phyloP scores from a whole-genome alignment of 2,329 filamentous ascomycete genomes.

The Colletotrichum paranaense region DNA sequence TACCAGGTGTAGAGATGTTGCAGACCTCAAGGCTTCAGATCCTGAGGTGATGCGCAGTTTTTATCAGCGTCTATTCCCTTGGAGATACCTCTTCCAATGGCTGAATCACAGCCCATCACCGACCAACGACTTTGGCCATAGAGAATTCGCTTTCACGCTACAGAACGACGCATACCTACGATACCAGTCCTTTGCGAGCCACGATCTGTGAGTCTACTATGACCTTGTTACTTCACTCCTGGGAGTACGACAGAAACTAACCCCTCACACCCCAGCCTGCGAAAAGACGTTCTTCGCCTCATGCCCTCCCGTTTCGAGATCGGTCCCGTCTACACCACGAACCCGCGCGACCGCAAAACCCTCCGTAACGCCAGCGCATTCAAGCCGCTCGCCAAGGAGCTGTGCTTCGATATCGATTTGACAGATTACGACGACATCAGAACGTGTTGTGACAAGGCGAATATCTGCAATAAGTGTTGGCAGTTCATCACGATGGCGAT shows the following conservation, averaged over 20 bases:
- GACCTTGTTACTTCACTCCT: background rate
- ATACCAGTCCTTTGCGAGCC: conserved; percentile 78
- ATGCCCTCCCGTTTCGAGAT: conserved; percentile 98
- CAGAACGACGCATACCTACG: conserved; percentile 91
- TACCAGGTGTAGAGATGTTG: conserved; percentile 42
- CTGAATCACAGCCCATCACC: conserved; percentile 92
- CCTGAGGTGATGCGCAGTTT: conserved; percentile 91
- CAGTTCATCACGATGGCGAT: conserved; percentile 98
- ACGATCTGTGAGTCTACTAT: conserved; percentile 58
- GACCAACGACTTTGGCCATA: conserved; percentile 87
- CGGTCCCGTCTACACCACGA: conserved; percentile 94
- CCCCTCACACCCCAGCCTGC: conserved; percentile 65
- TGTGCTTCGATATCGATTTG: conserved; percentile 99
- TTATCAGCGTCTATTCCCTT: conserved; percentile 95
- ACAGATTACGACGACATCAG: conserved; percentile 98
- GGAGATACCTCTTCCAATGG: conserved; percentile 96
- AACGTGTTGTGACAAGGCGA: conserved; percentile 93
- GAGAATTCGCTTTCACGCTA: conserved; percentile 97
- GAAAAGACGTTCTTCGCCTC: conserved; percentile 89
- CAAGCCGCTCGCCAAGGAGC: conserved; percentile 88
- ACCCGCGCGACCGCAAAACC: conserved; percentile 92
- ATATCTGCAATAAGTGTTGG: conserved; percentile 96
- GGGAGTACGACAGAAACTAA: conserved; percentile 15
- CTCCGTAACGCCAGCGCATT: conserved; percentile 85
- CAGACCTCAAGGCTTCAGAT: conserved; percentile 68